Evolutionary conservation across 352 stramenopile species (phyloP).

Genomic region (Pythium grandisporangium): DNA sequence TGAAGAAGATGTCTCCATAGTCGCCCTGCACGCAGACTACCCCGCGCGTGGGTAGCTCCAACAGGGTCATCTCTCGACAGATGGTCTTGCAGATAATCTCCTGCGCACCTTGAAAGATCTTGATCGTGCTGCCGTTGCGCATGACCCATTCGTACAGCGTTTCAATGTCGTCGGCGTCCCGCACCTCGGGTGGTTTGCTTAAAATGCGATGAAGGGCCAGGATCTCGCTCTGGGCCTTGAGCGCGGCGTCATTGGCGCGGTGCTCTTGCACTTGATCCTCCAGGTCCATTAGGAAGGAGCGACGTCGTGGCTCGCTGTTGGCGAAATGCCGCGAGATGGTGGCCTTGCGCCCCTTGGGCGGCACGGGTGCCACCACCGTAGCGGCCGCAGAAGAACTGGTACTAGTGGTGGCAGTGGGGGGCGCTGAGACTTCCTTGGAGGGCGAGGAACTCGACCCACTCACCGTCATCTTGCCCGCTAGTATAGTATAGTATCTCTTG

Average conservation of each 20-base stretch:
- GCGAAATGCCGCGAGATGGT: constrained; percentile 8
- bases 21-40: constrained; percentile 79
- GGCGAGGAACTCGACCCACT: no score
- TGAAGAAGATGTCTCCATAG: constrained; percentile 76
- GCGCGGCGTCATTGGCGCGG: constrained; percentile 26
- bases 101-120: constrained; percentile 75
- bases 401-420: no score
- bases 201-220: constrained; percentile 46
- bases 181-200: constrained; percentile 24
- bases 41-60: constrained; percentile 45
- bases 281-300: constrained; percentile 42
- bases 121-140: constrained; percentile 71
- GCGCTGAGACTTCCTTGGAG: no score
- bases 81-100: constrained; percentile 86
- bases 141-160: constrained; percentile 72
- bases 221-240: constrained; percentile 34
- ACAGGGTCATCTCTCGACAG: constrained; percentile 79
- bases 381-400: no score
- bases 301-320: constrained; percentile 1
- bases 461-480: no score
- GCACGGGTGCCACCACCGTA: background rate
- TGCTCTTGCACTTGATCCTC: constrained; percentile 48
- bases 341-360: background rate
- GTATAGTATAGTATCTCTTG: no score
- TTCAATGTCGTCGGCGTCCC: constrained; percentile 55